Evolutionary conservation across 1,284 basidiomycete genomes (phyloP), one percentile per base, ranked within the genome.

Genomic region (Pascua sp.): DNA sequence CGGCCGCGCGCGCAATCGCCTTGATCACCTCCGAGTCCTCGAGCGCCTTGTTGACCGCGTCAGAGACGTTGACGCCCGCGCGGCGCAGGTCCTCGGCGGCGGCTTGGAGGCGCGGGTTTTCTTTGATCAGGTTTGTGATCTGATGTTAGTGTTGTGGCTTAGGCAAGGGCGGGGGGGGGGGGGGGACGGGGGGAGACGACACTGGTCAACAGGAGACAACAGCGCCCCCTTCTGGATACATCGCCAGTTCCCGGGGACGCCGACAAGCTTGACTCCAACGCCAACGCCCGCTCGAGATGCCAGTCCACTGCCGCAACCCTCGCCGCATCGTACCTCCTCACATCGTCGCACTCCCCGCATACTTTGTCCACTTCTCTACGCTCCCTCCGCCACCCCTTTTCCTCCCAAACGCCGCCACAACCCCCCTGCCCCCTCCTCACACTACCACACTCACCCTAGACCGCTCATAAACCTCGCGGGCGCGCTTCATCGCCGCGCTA

Each of bases 401-500:
- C 8, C 17, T 10, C 36, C 3, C 24, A 7, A 7, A 3, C 24
- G 4, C 50, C 8, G 40, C 32, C 11, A 38, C 11, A 12, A 13
- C 40, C 16, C n/a, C 39, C 32, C 17, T n/a, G n/a, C 39, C 9
- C 16, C 9, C 40, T 11, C 49, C 18, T 32, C 11, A 2, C 51
- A 45, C 38, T 48, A 12, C 42, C 46, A 8, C n/a, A 83, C 84
- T 66, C 74, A 97, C 93, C 78, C 94, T 84, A 11, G 92, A 90
- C 60, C 89, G 86, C 80, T 98, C 95, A 78, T 98, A 98, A 58
- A 90, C 86, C 49, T 90, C 91, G 70, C 84, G 83, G 12, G 92
- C 91, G 67, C 83, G 84, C 81, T 90, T 91, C 91, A 98, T 89
- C n/a, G 94, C 89, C 74, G 95, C 92, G 55, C 88, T 91, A 75